These are phyloP conservation scores for Coccinonectria pachysandricola DNA, from an alignment of 2,329 filamentous ascomycete genomes.

Conservation along the genomic window DNA sequence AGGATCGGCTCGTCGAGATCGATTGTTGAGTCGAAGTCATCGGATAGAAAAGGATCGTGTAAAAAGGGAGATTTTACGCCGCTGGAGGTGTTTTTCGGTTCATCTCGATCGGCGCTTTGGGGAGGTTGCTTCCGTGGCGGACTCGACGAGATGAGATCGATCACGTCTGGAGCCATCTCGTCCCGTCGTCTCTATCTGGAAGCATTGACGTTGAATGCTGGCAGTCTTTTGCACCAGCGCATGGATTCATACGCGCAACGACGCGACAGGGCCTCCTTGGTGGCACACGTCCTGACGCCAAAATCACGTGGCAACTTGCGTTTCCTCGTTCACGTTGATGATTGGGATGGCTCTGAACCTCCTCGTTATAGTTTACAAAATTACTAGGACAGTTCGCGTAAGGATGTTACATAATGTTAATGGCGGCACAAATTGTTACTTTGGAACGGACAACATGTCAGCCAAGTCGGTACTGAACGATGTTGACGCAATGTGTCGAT, in stretches of 20 bases:
- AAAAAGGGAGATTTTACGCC: no score
- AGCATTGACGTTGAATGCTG: constrained; percentile 1
- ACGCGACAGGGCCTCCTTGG: constrained; percentile 7
- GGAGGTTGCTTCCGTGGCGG: constrained; percentile 14
- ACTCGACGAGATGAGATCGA: constrained; percentile 29
- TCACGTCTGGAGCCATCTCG: constrained; percentile 24
- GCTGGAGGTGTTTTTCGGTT: not conserved
- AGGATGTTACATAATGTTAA: no score
- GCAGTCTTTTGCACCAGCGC: constrained; percentile 5
- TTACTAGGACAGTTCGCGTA: no score
- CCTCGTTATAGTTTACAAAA: no score
- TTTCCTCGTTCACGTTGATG: not conserved
- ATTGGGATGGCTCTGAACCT: no score
- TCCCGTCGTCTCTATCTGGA: constrained; percentile 1
- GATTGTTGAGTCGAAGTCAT: constrained; percentile 32
- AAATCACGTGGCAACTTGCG: constrained; percentile 16
- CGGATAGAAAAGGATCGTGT: constrained; percentile 13
- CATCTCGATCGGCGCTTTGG: not conserved
- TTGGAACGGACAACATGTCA: no score
- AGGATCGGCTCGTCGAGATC: constrained; percentile 23
- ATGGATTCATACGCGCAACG: constrained; percentile 6
- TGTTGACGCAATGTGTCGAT: no score
- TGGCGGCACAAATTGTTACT: no score
- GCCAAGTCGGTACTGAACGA: no score
- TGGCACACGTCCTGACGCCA: constrained; percentile 17